Evolutionary conservation across 1,284 basidiomycete genomes (phyloP), one percentile per base, ranked within the genome.

Genomic region (Pseudozyma sp.): DNA sequence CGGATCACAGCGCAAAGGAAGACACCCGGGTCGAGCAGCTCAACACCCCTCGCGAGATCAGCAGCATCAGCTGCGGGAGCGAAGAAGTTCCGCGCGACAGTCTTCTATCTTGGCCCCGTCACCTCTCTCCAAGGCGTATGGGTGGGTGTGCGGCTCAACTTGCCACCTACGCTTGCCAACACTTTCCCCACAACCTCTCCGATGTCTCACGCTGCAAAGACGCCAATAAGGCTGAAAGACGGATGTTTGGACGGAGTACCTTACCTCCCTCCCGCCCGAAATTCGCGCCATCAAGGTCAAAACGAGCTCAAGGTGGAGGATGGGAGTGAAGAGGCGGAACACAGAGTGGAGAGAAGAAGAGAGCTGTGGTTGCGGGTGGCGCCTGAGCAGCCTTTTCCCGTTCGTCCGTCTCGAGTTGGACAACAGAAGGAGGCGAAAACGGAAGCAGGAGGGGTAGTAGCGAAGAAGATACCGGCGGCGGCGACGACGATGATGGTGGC

Each of bases 241-340:
- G 45, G 45, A 9, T 7, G 10, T 8, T 21, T 47, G 89, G 89
- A 90, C 31, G 92, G 93, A 0, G 86, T 92, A 14, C 88, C 90
- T 10, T 94, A 94, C 85, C 94, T 94, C 79, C 69, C 90, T 34
- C 39, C 40, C 31, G 12, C 9, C 14, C 7, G 6, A 31, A 31
- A 6, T 31, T 31, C 25, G 25, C 25, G 25, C 25, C 25, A 3
- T 31, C 25, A 31, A 31, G 25, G 3, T 31, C 25, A 31, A 12
- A 19, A 21, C 9, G 38, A 18, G 49, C 16, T 19, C 5, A 86
- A 87, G 5, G 86, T 89, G 59, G 83, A 48, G 14, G 21, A 9
- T 14, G 40, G 8, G 38, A 16, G 14, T 13, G 51, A 53, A 18
- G 57, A 48, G 36, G 18, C 43, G 40, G 39, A 21, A 21, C 35